A percentile compares a stretch with the other conserved stretches of the same genome.
These are phyloP conservation scores for Rhizophagus prolifer DNA, from an alignment of 192 early-diverging fungal genomes.

Conservation along the genomic window DNA sequence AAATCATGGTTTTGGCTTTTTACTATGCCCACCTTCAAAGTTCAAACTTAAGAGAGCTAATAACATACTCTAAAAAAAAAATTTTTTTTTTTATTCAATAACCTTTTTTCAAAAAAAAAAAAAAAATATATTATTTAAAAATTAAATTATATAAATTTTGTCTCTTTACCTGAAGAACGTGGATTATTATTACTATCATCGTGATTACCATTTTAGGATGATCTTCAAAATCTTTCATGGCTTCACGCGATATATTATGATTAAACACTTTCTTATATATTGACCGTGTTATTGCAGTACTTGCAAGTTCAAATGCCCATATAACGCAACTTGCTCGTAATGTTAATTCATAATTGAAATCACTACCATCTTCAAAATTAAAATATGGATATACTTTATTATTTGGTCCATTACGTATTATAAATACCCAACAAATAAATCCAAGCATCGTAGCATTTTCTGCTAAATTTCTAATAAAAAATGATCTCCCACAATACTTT, in stretches of 20 bases:
- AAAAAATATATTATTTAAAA: too few species aligned
- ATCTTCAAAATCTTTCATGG: constrained; percentile 63
- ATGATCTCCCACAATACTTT: constrained; percentile 64
- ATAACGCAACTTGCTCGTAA: constrained; percentile 59
- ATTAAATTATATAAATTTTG: too few species aligned
- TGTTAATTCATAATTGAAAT: constrained; percentile 56
- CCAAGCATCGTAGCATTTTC: constrained; percentile 80
- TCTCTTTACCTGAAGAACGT: constrained; percentile 59
- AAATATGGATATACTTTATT: constrained; percentile 67
- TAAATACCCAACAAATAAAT: constrained; percentile 67
- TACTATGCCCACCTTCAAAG: constrained; percentile 11
- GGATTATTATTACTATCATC: constrained; percentile 67
- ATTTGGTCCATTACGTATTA: constrained; percentile 74
- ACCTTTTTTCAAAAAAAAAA: not conserved
- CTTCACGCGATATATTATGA: constrained; percentile 62
- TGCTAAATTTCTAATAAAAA: constrained; percentile 72
- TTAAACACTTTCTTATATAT: constrained; percentile 58
- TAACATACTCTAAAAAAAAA: constrained; percentile 23
- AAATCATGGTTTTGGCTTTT: not conserved
- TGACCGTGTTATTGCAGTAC: constrained; percentile 58
- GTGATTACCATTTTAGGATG: constrained; percentile 68
- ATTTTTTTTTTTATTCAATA: too few species aligned
- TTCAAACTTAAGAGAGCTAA: constrained; percentile 5
- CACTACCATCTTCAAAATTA: constrained; percentile 56
- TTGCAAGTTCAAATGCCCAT: constrained; percentile 67